These are phyloP conservation scores for Ophiostoma novo-ulmi DNA, from an alignment of 2,329 filamentous ascomycete species.

Conservation along the genomic window DNA sequence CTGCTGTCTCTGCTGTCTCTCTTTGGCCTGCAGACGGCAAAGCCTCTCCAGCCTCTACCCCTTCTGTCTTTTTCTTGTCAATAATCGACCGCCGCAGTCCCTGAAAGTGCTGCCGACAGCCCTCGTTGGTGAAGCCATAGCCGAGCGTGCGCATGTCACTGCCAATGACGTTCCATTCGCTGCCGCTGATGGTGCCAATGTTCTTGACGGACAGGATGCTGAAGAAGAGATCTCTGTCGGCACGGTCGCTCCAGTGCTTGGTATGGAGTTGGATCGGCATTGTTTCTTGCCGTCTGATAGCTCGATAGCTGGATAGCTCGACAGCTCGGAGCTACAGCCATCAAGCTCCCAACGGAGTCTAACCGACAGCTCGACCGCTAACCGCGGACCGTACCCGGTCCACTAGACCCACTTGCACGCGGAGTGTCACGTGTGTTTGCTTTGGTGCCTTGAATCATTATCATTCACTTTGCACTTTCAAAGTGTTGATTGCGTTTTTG, in stretches of 20 bases:
- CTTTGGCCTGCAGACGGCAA: background rate
- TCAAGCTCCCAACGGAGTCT: background rate
- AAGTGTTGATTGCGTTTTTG: background rate
- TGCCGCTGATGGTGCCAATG: slow-evolving; percentile 57
- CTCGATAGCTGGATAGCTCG: background rate
- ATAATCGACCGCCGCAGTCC: slow-evolving; percentile 38
- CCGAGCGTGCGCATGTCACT: slow-evolving; percentile 55
- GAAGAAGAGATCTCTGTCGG: slow-evolving; percentile 60
- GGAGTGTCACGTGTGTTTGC: background rate
- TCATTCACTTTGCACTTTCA: background rate
- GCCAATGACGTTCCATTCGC: slow-evolving; percentile 58
- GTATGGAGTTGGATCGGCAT: background rate
- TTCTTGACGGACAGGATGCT: slow-evolving; percentile 59
- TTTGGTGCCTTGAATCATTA: background rate
- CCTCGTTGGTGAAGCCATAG: slow-evolving; percentile 61
- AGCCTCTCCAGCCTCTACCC: background rate
- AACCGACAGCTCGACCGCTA: background rate
- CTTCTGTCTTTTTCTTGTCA: slow-evolving; percentile 26
- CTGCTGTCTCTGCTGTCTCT: slow-evolving; percentile 27
- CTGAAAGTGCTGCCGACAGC: slow-evolving; percentile 61
- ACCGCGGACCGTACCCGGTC: background rate
- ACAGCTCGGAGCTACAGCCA: background rate
- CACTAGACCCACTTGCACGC: background rate
- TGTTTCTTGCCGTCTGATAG: background rate
- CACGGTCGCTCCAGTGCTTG: slow-evolving; percentile 58